Evolutionary conservation across 345 rosid genomes (phyloP).

Genomic region (Rhodomyrtus tomentosa): DNA sequence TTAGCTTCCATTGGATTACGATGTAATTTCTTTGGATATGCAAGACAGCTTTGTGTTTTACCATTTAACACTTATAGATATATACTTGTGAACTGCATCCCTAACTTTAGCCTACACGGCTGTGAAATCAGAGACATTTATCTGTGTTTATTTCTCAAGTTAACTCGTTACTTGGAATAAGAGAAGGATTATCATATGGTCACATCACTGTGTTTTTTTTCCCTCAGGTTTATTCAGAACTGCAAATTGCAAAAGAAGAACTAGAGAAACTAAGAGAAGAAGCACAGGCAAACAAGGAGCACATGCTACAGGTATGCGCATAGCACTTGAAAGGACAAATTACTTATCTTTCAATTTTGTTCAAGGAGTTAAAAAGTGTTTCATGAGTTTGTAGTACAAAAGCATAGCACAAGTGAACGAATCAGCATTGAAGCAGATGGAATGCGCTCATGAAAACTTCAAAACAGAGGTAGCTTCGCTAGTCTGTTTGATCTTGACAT

Average conservation of each 20-base stretch:
- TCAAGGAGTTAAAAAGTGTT: neutral
- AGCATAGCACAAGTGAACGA: constrained; percentile 91
- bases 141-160: neutral
- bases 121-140: neutral
- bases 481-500: neutral
- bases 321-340: neutral
- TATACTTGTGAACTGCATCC: too few species aligned
- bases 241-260: constrained; percentile 56
- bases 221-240: constrained; percentile 17
- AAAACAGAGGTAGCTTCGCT: constrained; percentile 49
- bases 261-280: constrained; percentile 64
- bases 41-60: too few species aligned
- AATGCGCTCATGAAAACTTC: constrained; percentile 69
- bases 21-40: neutral
- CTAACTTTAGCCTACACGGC: too few species aligned
- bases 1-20: constrained; percentile 12
- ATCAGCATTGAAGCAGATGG: constrained; percentile 88
- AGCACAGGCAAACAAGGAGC: constrained; percentile 65
- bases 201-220: neutral
- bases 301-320: constrained; percentile 80
- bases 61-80: too few species aligned
- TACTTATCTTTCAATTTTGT: neutral
- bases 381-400: constrained; percentile 58
- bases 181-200: neutral
- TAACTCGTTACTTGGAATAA: neutral